phyloP scores from a whole-genome alignment of 106 monocot genomes.

The Platanthera guangdongensis region DNA sequence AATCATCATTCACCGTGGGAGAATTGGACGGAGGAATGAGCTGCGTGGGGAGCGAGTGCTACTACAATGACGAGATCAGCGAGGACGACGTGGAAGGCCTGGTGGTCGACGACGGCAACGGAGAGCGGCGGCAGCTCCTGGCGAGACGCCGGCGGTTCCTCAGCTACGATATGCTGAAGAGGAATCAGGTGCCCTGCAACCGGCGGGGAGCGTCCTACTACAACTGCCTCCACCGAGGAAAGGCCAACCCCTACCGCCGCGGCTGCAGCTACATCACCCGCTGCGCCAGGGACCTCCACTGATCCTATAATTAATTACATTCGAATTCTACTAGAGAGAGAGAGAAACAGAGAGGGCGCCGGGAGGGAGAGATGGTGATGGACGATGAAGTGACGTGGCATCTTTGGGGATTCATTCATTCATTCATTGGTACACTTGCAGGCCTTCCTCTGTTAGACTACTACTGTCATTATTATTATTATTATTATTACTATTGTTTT shows the following conservation, averaged over 20 bases:
- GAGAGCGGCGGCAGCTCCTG: background rate
- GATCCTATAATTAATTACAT: background rate
- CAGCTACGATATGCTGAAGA: constrained; percentile 12
- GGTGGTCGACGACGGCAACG: background rate
- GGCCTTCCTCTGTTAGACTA: too few species aligned
- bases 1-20: background rate
- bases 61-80: background rate
- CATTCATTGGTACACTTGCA: too few species aligned
- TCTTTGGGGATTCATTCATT: too few species aligned
- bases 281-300: constrained; percentile 11
- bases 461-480: too few species aligned
- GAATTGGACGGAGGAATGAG: background rate
- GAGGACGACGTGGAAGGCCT: background rate
- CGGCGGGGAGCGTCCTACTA: constrained; percentile 13
- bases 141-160: background rate
- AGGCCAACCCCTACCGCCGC: constrained; percentile 11
- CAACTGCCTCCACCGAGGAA: background rate
- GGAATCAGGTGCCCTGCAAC: constrained; percentile 10
- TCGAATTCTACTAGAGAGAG: too few species aligned
- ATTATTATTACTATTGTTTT: too few species aligned
- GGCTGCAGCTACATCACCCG: constrained; percentile 12
- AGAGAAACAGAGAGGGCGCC: background rate
- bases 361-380: too few species aligned
- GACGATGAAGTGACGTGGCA: too few species aligned
- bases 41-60: background rate